Conservation (phyloP, 2,329 filamentous ascomycete species). For the Graphium sp. region DNA sequence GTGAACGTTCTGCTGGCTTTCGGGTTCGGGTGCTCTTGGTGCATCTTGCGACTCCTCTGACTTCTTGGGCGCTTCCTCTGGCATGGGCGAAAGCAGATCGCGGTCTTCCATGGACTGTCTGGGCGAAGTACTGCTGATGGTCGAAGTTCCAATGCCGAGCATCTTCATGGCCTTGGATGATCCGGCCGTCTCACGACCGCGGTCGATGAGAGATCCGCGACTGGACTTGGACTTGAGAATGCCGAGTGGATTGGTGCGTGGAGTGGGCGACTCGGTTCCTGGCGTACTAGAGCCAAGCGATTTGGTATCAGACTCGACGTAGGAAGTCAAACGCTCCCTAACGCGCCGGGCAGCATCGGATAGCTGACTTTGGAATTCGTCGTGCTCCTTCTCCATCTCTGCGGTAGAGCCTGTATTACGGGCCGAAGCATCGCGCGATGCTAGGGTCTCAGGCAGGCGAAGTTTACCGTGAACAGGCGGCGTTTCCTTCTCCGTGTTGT, state of each 20-base stretch:
- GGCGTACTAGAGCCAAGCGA: not conserved
- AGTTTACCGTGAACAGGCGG: too few relatives aligned
- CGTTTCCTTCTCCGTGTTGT: conserved; percentile 1
- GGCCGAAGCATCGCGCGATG: not conserved
- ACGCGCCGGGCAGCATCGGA: conserved; percentile 54
- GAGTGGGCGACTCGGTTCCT: not conserved
- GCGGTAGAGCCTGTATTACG: conserved; percentile 12
- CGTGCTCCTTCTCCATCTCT: conserved; percentile 37
- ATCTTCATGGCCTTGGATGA: conserved; percentile 42
- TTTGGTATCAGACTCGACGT: conserved; percentile 39
- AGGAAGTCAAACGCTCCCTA: conserved; percentile 55
- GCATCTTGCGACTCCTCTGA: conserved; percentile 9
- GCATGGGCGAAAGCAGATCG: conserved; percentile 12
- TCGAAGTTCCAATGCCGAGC: conserved; percentile 33
- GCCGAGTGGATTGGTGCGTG: conserved; percentile 38
- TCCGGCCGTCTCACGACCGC: conserved; percentile 23
- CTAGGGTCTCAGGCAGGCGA: not conserved
- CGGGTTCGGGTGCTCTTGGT: too few relatives aligned
- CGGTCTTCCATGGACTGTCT: conserved; percentile 14
- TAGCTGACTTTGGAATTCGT: conserved; percentile 59
- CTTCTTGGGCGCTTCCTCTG: conserved; percentile 10
- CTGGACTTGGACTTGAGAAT: conserved; percentile 53
- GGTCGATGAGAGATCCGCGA: conserved; percentile 42
- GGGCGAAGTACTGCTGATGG: conserved; percentile 20
- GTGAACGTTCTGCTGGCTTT: conserved; percentile 23